Base-by-base conservation (phyloP, 2,329 filamentous ascomycete genomes). In the Colletotrichum lini region DNA sequence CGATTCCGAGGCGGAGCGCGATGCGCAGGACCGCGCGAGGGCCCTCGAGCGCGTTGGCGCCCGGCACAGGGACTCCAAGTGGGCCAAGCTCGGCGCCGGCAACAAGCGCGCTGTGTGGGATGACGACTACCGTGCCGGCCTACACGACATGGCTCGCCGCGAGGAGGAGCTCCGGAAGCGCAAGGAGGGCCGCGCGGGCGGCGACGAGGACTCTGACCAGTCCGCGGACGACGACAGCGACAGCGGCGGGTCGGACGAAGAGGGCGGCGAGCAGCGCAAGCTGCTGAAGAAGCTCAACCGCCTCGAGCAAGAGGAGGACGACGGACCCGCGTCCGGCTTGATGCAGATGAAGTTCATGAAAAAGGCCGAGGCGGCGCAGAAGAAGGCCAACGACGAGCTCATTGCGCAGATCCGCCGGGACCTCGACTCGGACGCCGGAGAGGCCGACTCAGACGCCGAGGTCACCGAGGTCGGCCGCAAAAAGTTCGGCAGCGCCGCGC, bases 291-390 rank as follows among this genome's bases (percentile, higher is more conserved):
- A 88, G 73, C 82, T 87, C 59, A 84, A 83, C 72, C 83, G 79
- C 72, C 75, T 85, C 8, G 83, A 83, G 18, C 81, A 83, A 21
- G 83, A 84, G 44, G 78, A 83, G 10, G 82, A 86, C 16, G 87
- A 88, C 26, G 83, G 83, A n/a, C 84, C 79, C 21, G 88, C 89
- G 0, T 91, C 92, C 16, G 92, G 90, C 76, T 84, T 99, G 8
- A 91, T 94, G 81, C 88, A 89, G 62, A 94, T 99, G 92, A 94
- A 94, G 72, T 99, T 99, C 80, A 98, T 99, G 96, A 91, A 92
- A 77, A 94, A 92, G 75, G 94, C 95, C 1, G 95, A 98, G 77
- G 93, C 92, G 38, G 87, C 91, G 47, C 90, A 91, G 77, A 95
- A 92, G 80, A 90, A 92, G 73, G 89, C 91, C 68, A 98, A 98